phyloP scores from a whole-genome alignment of 495 filamentous ascomycete genomes.

The Cercophora scortea region DNA sequence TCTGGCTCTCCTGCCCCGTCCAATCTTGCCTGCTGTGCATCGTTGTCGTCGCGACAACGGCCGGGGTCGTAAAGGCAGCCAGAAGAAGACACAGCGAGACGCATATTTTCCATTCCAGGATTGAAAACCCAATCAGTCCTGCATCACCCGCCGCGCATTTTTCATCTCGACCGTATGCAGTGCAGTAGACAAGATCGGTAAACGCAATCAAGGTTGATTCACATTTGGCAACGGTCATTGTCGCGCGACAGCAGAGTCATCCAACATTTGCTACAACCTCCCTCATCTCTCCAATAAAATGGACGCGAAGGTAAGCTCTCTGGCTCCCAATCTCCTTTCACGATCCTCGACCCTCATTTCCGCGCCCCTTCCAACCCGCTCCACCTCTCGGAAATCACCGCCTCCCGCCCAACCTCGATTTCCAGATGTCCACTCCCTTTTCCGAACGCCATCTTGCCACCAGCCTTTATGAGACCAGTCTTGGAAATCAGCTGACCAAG shows the following conservation, averaged over 20 bases:
- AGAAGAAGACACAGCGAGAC: too few species aligned
- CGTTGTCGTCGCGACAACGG: too few species aligned
- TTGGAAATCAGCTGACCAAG: conserved; percentile 8
- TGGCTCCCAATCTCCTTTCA: neutral
- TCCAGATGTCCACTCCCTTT: neutral
- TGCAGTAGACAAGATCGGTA: too few species aligned
- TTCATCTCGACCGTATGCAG: too few species aligned
- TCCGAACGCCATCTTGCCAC: neutral
- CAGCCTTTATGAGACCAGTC: neutral
- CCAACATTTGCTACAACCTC: conserved; percentile 11
- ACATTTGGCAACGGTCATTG: neutral
- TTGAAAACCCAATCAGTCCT: too few species aligned
- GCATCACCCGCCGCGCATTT: too few species aligned
- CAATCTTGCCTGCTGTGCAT: too few species aligned
- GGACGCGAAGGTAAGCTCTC: conserved; percentile 29
- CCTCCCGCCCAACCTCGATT: neutral
- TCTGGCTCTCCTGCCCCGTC: too few species aligned
- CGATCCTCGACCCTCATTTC: conserved; percentile 6
- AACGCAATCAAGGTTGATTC: too few species aligned
- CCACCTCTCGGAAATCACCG: neutral
- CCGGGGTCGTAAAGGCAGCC: too few species aligned
- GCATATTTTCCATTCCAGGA: too few species aligned
- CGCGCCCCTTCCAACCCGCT: neutral
- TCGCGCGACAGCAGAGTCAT: conserved; percentile 11
- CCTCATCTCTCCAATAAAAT: conserved; percentile 12